Evolutionary conservation across 1,139 yeast genomes (phyloP).

Genomic region (Magnusiomyces ingens): DNA sequence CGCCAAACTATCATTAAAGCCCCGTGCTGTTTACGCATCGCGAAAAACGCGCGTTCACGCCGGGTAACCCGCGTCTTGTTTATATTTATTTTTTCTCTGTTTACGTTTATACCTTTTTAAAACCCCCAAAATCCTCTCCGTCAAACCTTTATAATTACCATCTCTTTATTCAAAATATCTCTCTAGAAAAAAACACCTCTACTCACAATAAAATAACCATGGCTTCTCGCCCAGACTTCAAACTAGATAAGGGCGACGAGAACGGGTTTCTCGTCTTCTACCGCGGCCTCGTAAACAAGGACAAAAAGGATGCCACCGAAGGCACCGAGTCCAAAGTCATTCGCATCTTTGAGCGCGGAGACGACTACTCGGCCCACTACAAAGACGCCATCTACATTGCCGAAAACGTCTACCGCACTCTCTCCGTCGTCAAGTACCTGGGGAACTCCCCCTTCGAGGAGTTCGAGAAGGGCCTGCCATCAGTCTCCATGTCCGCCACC

Average conservation of each 20-base stretch:
- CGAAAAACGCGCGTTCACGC: background rate
- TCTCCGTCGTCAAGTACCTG: slow-evolving; percentile 62
- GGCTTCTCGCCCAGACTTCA: slow-evolving; percentile 62
- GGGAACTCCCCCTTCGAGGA: slow-evolving; percentile 28
- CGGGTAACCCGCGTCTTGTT: background rate
- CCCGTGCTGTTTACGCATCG: background rate
- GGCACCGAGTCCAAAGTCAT: slow-evolving; percentile 41
- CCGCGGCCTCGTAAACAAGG: slow-evolving; percentile 37
- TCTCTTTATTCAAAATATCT: too few relatives aligned
- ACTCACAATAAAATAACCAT: background rate
- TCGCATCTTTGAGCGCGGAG: slow-evolving; percentile 68
- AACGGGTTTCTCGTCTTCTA: slow-evolving; percentile 56
- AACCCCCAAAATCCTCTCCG: background rate
- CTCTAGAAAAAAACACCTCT: background rate
- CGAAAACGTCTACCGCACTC: slow-evolving; percentile 74
- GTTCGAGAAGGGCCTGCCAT: slow-evolving; percentile 41
- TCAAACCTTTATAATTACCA: background rate
- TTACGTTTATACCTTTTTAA: background rate
- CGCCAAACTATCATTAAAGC: too few relatives aligned
- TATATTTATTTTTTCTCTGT: background rate
- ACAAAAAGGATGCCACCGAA: slow-evolving; percentile 25
- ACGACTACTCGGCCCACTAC: slow-evolving; percentile 68
- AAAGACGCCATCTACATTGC: slow-evolving; percentile 78
- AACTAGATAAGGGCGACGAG: slow-evolving; percentile 62
- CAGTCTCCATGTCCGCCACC: slow-evolving; percentile 61